phyloP scores from a whole-genome alignment of 495 filamentous ascomycete species.

The Platismatia glauca region DNA sequence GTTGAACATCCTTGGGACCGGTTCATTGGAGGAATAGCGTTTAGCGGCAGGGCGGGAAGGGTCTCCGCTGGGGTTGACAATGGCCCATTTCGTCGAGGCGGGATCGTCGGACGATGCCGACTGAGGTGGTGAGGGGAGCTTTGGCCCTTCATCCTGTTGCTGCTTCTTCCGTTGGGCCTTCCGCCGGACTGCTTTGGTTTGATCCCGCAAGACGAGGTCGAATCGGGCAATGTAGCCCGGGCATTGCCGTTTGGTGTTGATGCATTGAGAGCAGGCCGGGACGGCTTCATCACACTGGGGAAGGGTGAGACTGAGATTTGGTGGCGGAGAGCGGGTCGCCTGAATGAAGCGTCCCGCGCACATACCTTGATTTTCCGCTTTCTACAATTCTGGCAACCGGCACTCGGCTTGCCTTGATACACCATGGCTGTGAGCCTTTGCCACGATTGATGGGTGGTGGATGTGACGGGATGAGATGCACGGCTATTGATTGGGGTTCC shows the following conservation, averaged over 20 bases:
- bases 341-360: not conserved
- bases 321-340: not conserved
- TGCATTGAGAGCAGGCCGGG: slow-evolving; percentile 42
- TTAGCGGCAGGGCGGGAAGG: slow-evolving; percentile 7
- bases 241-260: slow-evolving; percentile 38
- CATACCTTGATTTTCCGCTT: slow-evolving; percentile 51
- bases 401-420: slow-evolving; percentile 64
- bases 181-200: slow-evolving; percentile 51
- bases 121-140: slow-evolving; percentile 23
- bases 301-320: slow-evolving; percentile 7
- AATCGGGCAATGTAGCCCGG: slow-evolving; percentile 62
- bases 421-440: slow-evolving; percentile 40
- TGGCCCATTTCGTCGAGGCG: not conserved
- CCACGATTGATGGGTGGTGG: not conserved
- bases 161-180: slow-evolving; percentile 29
- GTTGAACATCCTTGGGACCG: slow-evolving; percentile 18
- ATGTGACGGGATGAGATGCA: not conserved
- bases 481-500: not conserved
- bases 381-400: slow-evolving; percentile 59
- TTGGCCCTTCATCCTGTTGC: slow-evolving; percentile 20
- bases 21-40: not conserved
- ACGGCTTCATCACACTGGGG: slow-evolving; percentile 42
- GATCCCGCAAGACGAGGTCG: slow-evolving; percentile 58
- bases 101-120: slow-evolving; percentile 12
- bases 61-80: slow-evolving; percentile 4